Base-by-base conservation (phyloP, 164 flowering plant genomes). In the Umbilicus rupestris region DNA sequence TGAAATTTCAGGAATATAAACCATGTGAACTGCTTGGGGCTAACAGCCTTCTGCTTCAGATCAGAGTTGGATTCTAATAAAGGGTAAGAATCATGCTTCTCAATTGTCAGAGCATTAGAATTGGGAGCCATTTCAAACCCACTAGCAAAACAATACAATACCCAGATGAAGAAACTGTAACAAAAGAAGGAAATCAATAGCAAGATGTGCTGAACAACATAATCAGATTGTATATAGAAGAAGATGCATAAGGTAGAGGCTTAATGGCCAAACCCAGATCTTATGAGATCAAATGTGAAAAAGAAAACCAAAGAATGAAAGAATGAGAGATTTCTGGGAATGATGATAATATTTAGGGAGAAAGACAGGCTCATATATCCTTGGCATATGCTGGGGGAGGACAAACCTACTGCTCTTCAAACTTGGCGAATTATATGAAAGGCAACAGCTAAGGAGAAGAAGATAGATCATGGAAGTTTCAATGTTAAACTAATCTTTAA, bases 1-100 rank as follows among this genome's bases (percentile, higher is more conserved):
- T 87, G 74, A 37, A 73, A 82, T 78, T 74, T 84, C 8, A 87
- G 81, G 4, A 87, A 71, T 30, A 87, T 80, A 35, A 85, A 71
- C 88, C 88, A 81, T 62, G 84, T 81, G 66, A 83, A 76, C 44
- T 79, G 85, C 76, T 87, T 88, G 16, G 82, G 72, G 63, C 80
- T 82, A 2, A 69, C 80, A 35, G 80, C 71, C 47, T 80, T 85
- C 39, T 75, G 73, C 64, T 88, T 88, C 3, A 64, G 74, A 57
- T 78, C 45, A 55, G 84, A 64, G 26, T 71, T 72, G 7, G 47
- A 44, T 59, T 82, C 80, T 30, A 82, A 70, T 44, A 79, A 33
- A 20, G 87, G 70, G 72, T 68, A 72, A 72, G 57, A 70, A 24
- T 66, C 70, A 5, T 81, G 79, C 73, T 83, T 85, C 75, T 84